Evolutionary conservation across 2,329 filamentous ascomycete species (phyloP), one percentile per base, ranked within the genome.

Genomic region (Trichoderma guizhouense): DNA sequence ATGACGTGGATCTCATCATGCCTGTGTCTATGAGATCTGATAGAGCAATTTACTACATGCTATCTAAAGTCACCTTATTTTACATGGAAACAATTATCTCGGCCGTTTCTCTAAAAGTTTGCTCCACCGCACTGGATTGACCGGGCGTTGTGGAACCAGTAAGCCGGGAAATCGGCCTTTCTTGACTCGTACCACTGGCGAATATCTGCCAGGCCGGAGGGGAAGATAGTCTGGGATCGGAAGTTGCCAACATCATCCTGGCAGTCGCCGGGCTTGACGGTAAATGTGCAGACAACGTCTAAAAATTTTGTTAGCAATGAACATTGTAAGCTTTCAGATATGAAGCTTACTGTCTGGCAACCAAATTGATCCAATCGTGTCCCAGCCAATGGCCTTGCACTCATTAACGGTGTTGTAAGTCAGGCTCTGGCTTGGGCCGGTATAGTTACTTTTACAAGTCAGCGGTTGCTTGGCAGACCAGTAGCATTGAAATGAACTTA

Each of bases 201-300:
- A 5, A 69, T 69, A 34, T 69, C 66, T 24, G 66, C 53, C 8
- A 69, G 36, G 39, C 66, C 66, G 18, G 66, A 61, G n/a, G 53
- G 53, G 57, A 60, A 61, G 57, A 69, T 69, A 9, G 53, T 69
- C 21, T 60, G 53, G 7, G 66, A 69, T 9, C 53, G 34, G 55
- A 69, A 61, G 57, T 69, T 69, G n/a, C 66, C 66, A 11, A 34
- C 18, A 34, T 69, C 66, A 24, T 69, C 55, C 36, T 61, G 53
- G 55, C 66, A 69, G 34, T 69, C 66, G 14, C 66, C 66, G 9
- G 66, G 66, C 36, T 69, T 69, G 9, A 69, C 66, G 12, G 66
- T 69, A 15, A 69, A 69, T 14, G 66, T 61, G 66, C 66, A 69
- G n/a, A 60, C 53, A 51, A 69, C 7, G n/a, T 69, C 66, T 69